Base-by-base conservation (phyloP, 345 rosid genomes). In the Lepidium sativum region DNA sequence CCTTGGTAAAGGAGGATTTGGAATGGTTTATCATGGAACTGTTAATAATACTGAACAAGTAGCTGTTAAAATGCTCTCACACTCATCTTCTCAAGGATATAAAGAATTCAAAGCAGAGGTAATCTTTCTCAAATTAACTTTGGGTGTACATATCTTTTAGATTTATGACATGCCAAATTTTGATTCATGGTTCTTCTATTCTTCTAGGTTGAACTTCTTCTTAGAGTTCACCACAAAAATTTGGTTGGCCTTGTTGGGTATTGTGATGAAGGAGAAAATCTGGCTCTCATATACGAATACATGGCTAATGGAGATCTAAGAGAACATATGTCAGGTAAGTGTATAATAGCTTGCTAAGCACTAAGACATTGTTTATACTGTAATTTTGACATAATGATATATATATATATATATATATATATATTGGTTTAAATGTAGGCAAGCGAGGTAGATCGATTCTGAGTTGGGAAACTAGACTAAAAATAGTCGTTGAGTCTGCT, bases 81-180 rank as follows among this genome's bases (percentile, higher is more conserved):
- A 71, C 27, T 55, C 82, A 47, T 80, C 83, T 38, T 53, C 69
- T 40, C 82, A 80, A 73, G 84, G 86, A 23, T 78, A 78, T 42
- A 80, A 68, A 49, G 71, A 82, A 54, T 80, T 82, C 57, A 60
- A 77, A 27, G 74, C 82, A 3, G 84, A 82, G 82, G 83, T 82
- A 66, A 20, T 27, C 31, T 27, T 25, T 6, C 5, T 6, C 4
- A 4, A 5, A 4, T 25, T 25, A 0, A 25, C n/a, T n/a, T n/a
- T n/a, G n/a, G n/a, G n/a, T 25, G 29, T 25, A 25, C 4, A 25
- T 5, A 25, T 25, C n/a, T n/a, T n/a, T n/a, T n/a, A n/a, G n/a
- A 4, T 25, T 25, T 25, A 25, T 47, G 14, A 15, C 27, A 51
- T 37, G 33, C n/a, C 31, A 37, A 9, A 4, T 13, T 9, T 12